Evolutionary conservation across 495 filamentous ascomycete genomes (phyloP).

Genomic region (Aspergillus sclerotioniger): DNA sequence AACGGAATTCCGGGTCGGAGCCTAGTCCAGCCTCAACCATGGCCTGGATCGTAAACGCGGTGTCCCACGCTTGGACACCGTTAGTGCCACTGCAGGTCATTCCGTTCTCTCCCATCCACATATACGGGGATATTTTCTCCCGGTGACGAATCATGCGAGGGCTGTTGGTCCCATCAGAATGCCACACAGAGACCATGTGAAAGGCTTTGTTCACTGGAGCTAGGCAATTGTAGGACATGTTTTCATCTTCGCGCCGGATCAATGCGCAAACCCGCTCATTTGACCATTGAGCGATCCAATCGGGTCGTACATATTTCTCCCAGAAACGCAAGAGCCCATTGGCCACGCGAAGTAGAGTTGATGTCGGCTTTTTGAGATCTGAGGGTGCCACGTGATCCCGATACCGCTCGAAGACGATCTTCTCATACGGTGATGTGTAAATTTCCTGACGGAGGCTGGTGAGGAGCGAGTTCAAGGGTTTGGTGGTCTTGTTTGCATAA

Average conservation of each 20-base stretch:
- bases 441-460: not conserved
- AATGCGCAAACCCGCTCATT: not conserved
- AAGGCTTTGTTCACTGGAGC: slow-evolving; percentile 9
- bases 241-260: slow-evolving; percentile 2
- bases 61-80: slow-evolving; percentile 15
- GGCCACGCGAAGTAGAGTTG: not conserved
- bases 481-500: not conserved
- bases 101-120: slow-evolving; percentile 10
- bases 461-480: not conserved
- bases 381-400: not conserved
- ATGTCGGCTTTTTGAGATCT: not conserved
- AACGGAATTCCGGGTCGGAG: not conserved
- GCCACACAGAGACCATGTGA: slow-evolving; percentile 13
- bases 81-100: slow-evolving; percentile 13
- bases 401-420: not conserved
- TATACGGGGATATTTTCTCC: slow-evolving; percentile 7
- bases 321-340: not conserved
- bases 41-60: slow-evolving; percentile 13
- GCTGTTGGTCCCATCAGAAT: slow-evolving; percentile 5
- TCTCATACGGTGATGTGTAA: not conserved
- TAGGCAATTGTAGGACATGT: slow-evolving; percentile 8
- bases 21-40: slow-evolving; percentile 1
- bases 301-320: not conserved
- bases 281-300: not conserved
- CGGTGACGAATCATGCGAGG: slow-evolving; percentile 8